These are phyloP conservation scores for Gastrolobium villosum DNA, from an alignment of 306 rosid species.

Conservation along the genomic window DNA sequence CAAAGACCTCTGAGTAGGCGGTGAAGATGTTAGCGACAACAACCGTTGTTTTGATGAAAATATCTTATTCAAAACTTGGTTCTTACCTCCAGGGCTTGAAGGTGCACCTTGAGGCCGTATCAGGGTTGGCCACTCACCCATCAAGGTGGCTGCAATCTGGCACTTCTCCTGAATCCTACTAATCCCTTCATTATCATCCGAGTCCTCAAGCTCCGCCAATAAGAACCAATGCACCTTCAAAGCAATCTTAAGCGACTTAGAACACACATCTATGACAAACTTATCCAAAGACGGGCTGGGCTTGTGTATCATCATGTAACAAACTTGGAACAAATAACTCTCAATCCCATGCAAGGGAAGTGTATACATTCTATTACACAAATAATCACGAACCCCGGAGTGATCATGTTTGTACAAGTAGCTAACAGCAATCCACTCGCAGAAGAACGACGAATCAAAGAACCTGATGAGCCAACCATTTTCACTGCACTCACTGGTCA, in stretches of 20 bases:
- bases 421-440: slow-evolving; percentile 99
- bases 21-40: slow-evolving; percentile 78
- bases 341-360: slow-evolving; percentile 92
- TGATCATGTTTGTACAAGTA: slow-evolving; percentile 97
- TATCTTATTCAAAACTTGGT: slow-evolving; percentile 76
- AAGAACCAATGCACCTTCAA: slow-evolving; percentile 96
- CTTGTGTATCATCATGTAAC: slow-evolving; percentile 95
- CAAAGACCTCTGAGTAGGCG: slow-evolving; percentile 66
- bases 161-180: slow-evolving; percentile 90
- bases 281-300: slow-evolving; percentile 97
- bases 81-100: slow-evolving; percentile 70
- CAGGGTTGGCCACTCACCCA: slow-evolving; percentile 90
- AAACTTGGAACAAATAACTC: slow-evolving; percentile 95
- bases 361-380: slow-evolving; percentile 95
- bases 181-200: slow-evolving; percentile 93
- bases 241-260: slow-evolving; percentile 91
- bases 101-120: slow-evolving; percentile 60
- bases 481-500: slow-evolving; percentile 78
- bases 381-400: slow-evolving; percentile 91
- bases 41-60: slow-evolving; percentile 83
- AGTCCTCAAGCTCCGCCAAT: slow-evolving; percentile 92
- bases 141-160: slow-evolving; percentile 88
- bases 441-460: slow-evolving; percentile 96
- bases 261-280: slow-evolving; percentile 92
- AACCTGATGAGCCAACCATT: slow-evolving; percentile 98